Evolutionary conservation across 2,329 filamentous ascomycete species (phyloP), one percentile per base, ranked within the genome.

Genomic region (Dactylellina leptospora): DNA sequence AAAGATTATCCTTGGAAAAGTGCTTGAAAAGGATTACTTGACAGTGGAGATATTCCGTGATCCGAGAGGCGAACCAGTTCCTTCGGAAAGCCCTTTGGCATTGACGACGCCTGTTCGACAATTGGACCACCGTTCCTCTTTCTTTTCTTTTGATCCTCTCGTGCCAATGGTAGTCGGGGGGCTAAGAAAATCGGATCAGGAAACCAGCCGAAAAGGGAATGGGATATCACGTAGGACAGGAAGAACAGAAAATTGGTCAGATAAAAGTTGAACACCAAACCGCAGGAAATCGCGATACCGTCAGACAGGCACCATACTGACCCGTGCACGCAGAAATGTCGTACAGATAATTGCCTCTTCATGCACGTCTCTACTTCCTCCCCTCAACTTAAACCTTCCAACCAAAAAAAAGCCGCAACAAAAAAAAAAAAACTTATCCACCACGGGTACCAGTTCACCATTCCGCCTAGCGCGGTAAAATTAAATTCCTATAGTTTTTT

Each of bases 371-470:
- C 56, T 58, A n/a, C 28, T 42, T 27, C 58, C 28, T 22, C 18
- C 11, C 45, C n/a, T n/a, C 33, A 27, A 18, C 13, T 27, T 27
- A 11, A 18, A n/a, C n/a, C 53, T 36, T 60, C 64, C 64, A 70
- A 70, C 64, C 64, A 70, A 50, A 70, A 70, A 70, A 70, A 70
- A 70, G 64, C 64, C 64, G 64, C 64, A 61, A 61, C 42, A 2
- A 38, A 18, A 18, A 47, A 18, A 50, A 51, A 23, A n/a, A n/a
- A n/a, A n/a, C n/a, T n/a, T n/a, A n/a, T n/a, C n/a, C 25, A 45
- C 23, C 2, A 20, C 20, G 4, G n/a, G n/a, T n/a, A n/a, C n/a
- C 10, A 3, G 6, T 20, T 10, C 8, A 23, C 16, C 40, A 47
- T 47, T 60, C 63, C 64, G 64, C 56, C 47, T 70, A 70, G 64